Base-by-base conservation (phyloP, 495 filamentous ascomycete species). In the Gamarada debralockiae region DNA sequence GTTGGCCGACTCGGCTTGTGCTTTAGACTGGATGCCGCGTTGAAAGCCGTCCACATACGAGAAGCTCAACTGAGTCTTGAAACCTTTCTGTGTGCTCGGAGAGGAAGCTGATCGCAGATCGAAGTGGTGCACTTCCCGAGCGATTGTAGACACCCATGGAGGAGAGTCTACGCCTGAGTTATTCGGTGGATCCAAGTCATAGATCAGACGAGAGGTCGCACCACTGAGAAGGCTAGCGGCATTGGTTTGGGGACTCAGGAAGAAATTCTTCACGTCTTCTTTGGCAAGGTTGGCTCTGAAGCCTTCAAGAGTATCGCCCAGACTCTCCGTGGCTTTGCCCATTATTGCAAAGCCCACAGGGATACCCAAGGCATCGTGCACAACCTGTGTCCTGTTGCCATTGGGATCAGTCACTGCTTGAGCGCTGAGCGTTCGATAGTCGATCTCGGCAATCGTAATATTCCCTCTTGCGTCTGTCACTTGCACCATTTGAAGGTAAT, bases 291-390 rank as follows among this genome's bases (percentile, higher is more conserved):
- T n/a, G 8, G 31, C 8, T n/a, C n/a, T 8, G 31, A 34, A 34
- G 31, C 31, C 31, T 34, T 8, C 8, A 8, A 34, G 50, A 7
- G 23, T 29, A 49, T 69, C 65, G 6, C 65, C 67, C 0, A 61
- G 0, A 3, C 0, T 23, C 24, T 63, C 53, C 0, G 33, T 39
- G 2, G 14, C 17, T 34, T 67, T 66, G 0, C 67, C 67, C 57
- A 58, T 62, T 4, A 54, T 23, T 0, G 67, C 65, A 1, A 37
- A 40, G 18, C 51, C 67, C 12, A 63, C 39, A 6, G 57, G 41
- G 12, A 21, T 3, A 0, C 68, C 68, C 0, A 69, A 31, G 2
- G 29, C 27, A 41, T 69, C 62, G 13, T 31, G 59, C 5, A 18
- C 37, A 1, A 39, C 23, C 18, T 38, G 21, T 0, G 43, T 53